Evolutionary conservation across 169 alveolate genomes (phyloP).

Genomic region (Plasmodium cynomolgi): DNA sequence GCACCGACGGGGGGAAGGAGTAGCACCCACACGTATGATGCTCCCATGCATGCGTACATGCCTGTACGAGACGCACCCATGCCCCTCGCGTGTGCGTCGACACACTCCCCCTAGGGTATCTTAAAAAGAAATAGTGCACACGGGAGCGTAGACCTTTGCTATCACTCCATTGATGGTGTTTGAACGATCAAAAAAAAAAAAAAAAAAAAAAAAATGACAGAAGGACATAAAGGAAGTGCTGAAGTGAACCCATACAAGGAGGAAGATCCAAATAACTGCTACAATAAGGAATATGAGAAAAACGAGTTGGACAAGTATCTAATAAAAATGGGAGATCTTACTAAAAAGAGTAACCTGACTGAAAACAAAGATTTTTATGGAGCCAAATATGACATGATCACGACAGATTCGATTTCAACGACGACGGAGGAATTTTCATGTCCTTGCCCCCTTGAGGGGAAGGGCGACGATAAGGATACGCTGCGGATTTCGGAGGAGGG

Average conservation of each 20-base stretch:
- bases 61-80: background rate
- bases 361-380: background rate
- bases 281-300: background rate
- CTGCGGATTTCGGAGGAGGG: background rate
- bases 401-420: constrained; percentile 15
- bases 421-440: constrained; percentile 40
- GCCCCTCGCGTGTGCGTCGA: background rate
- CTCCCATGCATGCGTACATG: background rate
- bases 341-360: background rate
- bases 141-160: background rate
- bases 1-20: background rate
- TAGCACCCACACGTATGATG: background rate
- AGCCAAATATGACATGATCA: constrained; percentile 5
- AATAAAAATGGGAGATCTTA: background rate
- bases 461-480: constrained; percentile 5
- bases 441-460: constrained; percentile 4
- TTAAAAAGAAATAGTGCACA: background rate
- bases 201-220: constrained; percentile 35
- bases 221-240: constrained; percentile 6
- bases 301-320: constrained; percentile 29
- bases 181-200: background rate
- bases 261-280: background rate
- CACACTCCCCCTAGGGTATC: background rate
- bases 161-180: background rate
- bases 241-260: background rate